Evolutionary conservation across 2,329 filamentous ascomycete genomes (phyloP).

Genomic region (Curvularia eragrostidis): DNA sequence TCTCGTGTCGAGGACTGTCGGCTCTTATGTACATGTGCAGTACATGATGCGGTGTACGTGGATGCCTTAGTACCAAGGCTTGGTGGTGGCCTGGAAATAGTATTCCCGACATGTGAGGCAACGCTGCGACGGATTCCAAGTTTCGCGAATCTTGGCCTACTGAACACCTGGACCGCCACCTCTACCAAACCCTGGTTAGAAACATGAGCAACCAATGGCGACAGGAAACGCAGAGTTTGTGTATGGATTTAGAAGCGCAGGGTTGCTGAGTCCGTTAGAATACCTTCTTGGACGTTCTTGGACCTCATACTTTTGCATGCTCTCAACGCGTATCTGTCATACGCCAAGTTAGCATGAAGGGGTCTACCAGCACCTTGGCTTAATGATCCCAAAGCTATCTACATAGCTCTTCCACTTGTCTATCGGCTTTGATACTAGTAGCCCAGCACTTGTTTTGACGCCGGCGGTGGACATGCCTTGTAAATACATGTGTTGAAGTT

Average conservation of each 20-base stretch:
- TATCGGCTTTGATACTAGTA: not conserved
- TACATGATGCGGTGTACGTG: slow-evolving; percentile 2
- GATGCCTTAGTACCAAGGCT: slow-evolving; percentile 29
- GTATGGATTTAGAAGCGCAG: not conserved
- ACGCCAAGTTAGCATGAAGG: slow-evolving; percentile 5
- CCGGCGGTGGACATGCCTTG: not conserved
- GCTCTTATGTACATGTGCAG: slow-evolving; percentile 8
- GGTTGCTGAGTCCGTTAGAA: not conserved
- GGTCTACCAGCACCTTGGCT: not conserved
- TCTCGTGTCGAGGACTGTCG: not conserved
- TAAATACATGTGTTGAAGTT: not conserved
- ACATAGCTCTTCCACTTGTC: not conserved
- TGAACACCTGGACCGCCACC: not conserved
- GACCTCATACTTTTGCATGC: not conserved
- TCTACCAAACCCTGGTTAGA: not conserved
- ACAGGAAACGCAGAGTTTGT: too few relatives aligned
- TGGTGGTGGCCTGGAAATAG: slow-evolving; percentile 23
- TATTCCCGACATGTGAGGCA: slow-evolving; percentile 27
- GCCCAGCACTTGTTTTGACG: not conserved
- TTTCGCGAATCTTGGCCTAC: slow-evolving; percentile 25
- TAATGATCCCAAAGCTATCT: not conserved
- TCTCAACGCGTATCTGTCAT: not conserved
- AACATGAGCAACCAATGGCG: not conserved
- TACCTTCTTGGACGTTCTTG: not conserved
- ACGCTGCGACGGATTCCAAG: slow-evolving; percentile 20